Evolutionary conservation across 768 basidiomycete species (phyloP), one percentile per base, ranked within the genome.

Genomic region (Pulveroboletus sp.): DNA sequence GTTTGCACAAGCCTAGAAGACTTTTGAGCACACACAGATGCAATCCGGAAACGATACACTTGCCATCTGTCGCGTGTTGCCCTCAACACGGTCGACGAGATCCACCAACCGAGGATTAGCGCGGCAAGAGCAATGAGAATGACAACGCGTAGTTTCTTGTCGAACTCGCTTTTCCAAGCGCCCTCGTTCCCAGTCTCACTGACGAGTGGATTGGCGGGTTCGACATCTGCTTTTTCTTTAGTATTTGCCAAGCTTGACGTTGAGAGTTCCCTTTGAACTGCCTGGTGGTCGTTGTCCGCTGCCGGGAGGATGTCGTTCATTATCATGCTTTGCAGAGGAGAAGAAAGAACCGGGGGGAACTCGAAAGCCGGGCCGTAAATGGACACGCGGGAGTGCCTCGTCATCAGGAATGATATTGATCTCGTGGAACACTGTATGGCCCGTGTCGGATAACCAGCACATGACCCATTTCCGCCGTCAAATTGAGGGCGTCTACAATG

Each of bases 81-180:
- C 45, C 72, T 57, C 41, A 92, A 68, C 12, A 90, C 64, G 0
- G 80, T 90, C 9, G 90, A 69, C 51, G 84, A 85, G 31, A 93
- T 82, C 90, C 90, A 93, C 90, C 90, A 93, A 35, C 79, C 90
- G 36, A 91, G 71, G 55, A 93, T 88, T 42, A 84, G 62, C 12
- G 73, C 58, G 10, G 83, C 85, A 1, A 84, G 53, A 14, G 57
- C 79, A 40, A 65, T 66, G 31, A 90, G 70, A 40, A 82, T 62
- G 56, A 69, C 69, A n/a, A 75, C 72, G 12, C 76, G 71, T 45
- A 67, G 56, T 47, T 47, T 67, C 50, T 49, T 57, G 31, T 58
- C 34, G n/a, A 49, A 43, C 6, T 35, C 32, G 10, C 36, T 47
- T 34, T 40, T 37, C 33, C 23, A 37, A 20, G 24, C 2, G 4